Conservation (phyloP, 306 rosid species). For the Heteromeles arbutifolia region DNA sequence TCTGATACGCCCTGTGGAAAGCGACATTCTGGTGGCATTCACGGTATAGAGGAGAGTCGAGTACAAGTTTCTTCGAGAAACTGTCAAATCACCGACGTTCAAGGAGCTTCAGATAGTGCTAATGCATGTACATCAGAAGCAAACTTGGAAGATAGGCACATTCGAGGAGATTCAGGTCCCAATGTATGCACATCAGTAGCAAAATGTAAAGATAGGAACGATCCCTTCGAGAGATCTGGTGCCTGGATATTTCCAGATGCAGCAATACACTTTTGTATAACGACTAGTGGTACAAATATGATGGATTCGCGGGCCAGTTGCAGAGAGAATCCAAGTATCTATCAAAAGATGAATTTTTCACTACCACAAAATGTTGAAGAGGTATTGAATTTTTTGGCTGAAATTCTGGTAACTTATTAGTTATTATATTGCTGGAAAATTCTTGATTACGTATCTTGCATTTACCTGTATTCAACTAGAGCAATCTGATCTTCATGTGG, state of each 20-base stretch:
- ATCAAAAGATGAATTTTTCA: slow-evolving; percentile 26
- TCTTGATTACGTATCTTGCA: not conserved
- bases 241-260: slow-evolving; percentile 55
- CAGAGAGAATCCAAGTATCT: slow-evolving; percentile 16
- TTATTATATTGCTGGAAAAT: not conserved
- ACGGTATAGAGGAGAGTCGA: slow-evolving; percentile 19
- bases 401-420: slow-evolving; percentile 13
- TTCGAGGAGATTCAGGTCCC: not conserved
- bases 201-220: slow-evolving; percentile 11
- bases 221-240: slow-evolving; percentile 33
- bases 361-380: slow-evolving; percentile 27
- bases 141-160: slow-evolving; percentile 10
- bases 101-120: slow-evolving; percentile 16
- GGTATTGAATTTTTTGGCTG: slow-evolving; percentile 28
- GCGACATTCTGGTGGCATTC: slow-evolving; percentile 10
- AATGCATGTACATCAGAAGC: slow-evolving; percentile 19
- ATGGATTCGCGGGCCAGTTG: slow-evolving; percentile 25
- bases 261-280: slow-evolving; percentile 38
- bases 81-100: slow-evolving; percentile 3
- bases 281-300: slow-evolving; percentile 41
- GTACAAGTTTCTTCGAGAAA: slow-evolving; percentile 13
- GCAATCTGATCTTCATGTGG: not conserved
- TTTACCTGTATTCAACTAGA: not conserved
- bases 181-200: slow-evolving; percentile 10
- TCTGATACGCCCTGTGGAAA: not conserved